A percentile compares a stretch with the other conserved stretches of the same genome.
Conservation (phyloP, 2,329 filamentous ascomycete genomes). For the Fusarium xylarioides region DNA sequence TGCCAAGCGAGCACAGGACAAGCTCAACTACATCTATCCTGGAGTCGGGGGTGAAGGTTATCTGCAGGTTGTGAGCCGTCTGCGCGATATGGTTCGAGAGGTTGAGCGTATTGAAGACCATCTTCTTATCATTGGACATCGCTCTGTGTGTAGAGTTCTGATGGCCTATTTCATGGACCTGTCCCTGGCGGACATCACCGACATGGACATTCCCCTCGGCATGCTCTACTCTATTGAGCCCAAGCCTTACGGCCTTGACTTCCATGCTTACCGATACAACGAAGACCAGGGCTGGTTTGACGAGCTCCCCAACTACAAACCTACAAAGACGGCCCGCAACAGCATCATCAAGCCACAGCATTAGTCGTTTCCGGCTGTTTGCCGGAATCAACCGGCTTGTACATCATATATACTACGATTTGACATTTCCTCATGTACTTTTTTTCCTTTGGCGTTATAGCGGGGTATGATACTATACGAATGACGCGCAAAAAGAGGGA, state of each 20-base stretch:
- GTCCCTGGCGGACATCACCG: slow-evolving; percentile 88
- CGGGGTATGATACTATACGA: slow-evolving; percentile 32
- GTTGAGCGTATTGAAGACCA: slow-evolving; percentile 98
- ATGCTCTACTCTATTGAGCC: slow-evolving; percentile 96
- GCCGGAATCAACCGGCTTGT: slow-evolving; percentile 30
- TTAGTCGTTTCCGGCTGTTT: neutral
- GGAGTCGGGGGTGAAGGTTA: slow-evolving; percentile 96
- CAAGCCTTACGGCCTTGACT: slow-evolving; percentile 97
- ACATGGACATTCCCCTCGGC: slow-evolving; percentile 91
- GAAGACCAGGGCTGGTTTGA: slow-evolving; percentile 81
- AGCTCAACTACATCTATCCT: slow-evolving; percentile 95
- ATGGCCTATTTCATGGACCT: slow-evolving; percentile 97
- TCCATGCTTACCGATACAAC: slow-evolving; percentile 94
- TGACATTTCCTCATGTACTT: neutral
- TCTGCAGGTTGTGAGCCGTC: slow-evolving; percentile 93
- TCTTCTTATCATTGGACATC: slow-evolving; percentile 89
- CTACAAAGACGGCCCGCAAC: slow-evolving; percentile 61
- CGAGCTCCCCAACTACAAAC: slow-evolving; percentile 83
- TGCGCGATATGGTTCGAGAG: slow-evolving; percentile 95
- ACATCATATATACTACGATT: slow-evolving; percentile 28
- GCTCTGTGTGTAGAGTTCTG: slow-evolving; percentile 89
- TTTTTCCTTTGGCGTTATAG: slow-evolving; percentile 36
- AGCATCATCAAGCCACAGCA: slow-evolving; percentile 38
- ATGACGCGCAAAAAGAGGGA: slow-evolving; percentile 37
- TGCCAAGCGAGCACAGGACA: slow-evolving; percentile 79